These are phyloP conservation scores for Gracilariopsis chorda DNA, from an alignment of 23 red algal species.

Conservation along the genomic window DNA sequence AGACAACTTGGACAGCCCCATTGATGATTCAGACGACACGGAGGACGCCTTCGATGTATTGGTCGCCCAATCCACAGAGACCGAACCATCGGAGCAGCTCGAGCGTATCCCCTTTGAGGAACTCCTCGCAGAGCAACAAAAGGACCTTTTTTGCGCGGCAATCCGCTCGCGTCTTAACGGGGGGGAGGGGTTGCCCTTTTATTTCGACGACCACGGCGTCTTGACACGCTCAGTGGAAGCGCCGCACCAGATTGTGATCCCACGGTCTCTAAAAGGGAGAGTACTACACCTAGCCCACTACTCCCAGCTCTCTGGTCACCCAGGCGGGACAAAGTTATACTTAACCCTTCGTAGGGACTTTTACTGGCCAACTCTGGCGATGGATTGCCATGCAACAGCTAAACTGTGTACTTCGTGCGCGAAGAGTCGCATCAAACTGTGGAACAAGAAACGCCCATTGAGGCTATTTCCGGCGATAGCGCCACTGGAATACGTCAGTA, in stretches of 20 bases:
- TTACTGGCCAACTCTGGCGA: background rate
- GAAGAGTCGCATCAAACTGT: background rate
- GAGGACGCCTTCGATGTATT: background rate
- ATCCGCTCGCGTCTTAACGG: constrained; percentile 7
- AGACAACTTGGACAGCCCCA: background rate
- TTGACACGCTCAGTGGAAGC: background rate
- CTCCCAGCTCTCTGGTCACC: background rate
- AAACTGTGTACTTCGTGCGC: background rate
- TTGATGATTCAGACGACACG: background rate
- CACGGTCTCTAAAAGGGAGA: background rate
- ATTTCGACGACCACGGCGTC: background rate
- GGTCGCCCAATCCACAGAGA: background rate
- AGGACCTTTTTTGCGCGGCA: background rate
- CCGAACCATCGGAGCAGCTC: background rate
- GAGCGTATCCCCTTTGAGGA: background rate
- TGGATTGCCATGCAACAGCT: background rate
- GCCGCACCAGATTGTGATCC: background rate
- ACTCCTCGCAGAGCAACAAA: background rate
- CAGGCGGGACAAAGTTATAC: background rate
- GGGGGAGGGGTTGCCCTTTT: background rate
- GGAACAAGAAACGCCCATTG: background rate
- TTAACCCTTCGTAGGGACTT: background rate
- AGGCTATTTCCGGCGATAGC: constrained; percentile 10
- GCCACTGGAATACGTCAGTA: background rate
- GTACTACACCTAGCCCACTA: constrained; percentile 13